Evolutionary conservation across 805 yeast species (phyloP).

Genomic region (Babjeviella inositovora): DNA sequence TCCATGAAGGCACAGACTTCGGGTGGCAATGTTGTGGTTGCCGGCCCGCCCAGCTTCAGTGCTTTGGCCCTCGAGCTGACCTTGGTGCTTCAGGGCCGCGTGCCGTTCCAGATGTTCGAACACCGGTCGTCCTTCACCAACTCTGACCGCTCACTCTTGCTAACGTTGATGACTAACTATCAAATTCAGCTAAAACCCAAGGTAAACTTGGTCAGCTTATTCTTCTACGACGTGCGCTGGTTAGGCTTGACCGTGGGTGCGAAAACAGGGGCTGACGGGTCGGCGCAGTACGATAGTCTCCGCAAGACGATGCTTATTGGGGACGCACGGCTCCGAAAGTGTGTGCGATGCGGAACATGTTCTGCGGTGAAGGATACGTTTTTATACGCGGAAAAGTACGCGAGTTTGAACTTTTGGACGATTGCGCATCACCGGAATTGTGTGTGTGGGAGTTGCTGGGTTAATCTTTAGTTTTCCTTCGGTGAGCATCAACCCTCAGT

Average conservation of each 20-base stretch:
- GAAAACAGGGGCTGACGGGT: too few relatives aligned
- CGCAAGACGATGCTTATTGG: too few relatives aligned
- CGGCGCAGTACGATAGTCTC: too few relatives aligned
- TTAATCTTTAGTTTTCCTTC: constrained; percentile 18
- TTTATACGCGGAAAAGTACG: constrained; percentile 12
- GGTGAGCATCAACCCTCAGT: too few relatives aligned
- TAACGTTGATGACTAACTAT: background rate
- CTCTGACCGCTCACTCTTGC: too few relatives aligned
- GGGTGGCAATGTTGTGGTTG: too few relatives aligned
- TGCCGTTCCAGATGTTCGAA: too few relatives aligned
- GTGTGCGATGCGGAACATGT: constrained; percentile 22
- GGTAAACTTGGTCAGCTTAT: constrained; percentile 1
- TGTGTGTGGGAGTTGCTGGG: constrained; percentile 71
- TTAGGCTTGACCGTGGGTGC: constrained; percentile 1
- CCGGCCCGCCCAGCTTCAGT: too few relatives aligned
- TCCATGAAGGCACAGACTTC: too few relatives aligned
- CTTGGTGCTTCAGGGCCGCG: too few relatives aligned
- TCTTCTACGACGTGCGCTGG: background rate
- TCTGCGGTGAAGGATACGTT: constrained; percentile 23
- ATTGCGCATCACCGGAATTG: constrained; percentile 60
- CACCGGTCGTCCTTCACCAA: too few relatives aligned
- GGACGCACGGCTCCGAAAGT: constrained; percentile 12
- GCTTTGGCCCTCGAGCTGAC: too few relatives aligned
- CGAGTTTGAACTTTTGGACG: constrained; percentile 29
- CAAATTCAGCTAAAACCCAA: background rate